Conservation (phyloP, 176 grass and related monocot genomes). For the Eleusine coracana region DNA sequence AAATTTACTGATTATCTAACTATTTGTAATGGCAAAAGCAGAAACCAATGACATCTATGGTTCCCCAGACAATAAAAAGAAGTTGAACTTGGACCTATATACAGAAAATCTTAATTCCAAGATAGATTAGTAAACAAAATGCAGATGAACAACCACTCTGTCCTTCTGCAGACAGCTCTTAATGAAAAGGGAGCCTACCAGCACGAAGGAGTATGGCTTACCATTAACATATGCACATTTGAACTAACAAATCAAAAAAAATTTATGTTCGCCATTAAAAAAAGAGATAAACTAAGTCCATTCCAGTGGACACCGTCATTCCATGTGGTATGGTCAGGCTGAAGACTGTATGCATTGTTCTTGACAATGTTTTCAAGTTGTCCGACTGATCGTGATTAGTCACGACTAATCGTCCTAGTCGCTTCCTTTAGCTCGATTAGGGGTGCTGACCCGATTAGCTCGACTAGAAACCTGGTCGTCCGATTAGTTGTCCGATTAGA, state of each 20-base stretch:
- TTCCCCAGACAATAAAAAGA: neutral
- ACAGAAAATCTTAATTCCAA: neutral
- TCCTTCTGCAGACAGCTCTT: neutral
- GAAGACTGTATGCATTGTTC: neutral
- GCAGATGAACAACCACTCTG: neutral
- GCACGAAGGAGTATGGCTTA: neutral
- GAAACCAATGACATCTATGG: neutral
- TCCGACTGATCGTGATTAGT: too few relatives aligned
- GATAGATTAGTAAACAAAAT: neutral
- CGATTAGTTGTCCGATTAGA: too few relatives aligned
- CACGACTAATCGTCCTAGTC: too few relatives aligned
- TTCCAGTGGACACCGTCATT: neutral
- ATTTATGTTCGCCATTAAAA: too few relatives aligned
- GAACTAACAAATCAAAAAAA: neutral
- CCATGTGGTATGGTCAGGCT: neutral
- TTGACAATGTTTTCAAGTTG: too few relatives aligned
- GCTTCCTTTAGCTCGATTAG: too few relatives aligned
- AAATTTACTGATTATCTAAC: conserved; percentile 11
- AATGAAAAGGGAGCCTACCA: neutral
- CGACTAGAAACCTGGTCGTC: too few relatives aligned
- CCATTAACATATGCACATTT: neutral
- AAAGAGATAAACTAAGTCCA: neutral
- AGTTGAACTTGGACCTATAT: neutral
- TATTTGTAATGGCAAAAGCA: neutral
- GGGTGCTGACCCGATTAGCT: too few relatives aligned